Evolutionary conservation across 768 basidiomycete species (phyloP).

Genomic region (Filobasidium floriforme): DNA sequence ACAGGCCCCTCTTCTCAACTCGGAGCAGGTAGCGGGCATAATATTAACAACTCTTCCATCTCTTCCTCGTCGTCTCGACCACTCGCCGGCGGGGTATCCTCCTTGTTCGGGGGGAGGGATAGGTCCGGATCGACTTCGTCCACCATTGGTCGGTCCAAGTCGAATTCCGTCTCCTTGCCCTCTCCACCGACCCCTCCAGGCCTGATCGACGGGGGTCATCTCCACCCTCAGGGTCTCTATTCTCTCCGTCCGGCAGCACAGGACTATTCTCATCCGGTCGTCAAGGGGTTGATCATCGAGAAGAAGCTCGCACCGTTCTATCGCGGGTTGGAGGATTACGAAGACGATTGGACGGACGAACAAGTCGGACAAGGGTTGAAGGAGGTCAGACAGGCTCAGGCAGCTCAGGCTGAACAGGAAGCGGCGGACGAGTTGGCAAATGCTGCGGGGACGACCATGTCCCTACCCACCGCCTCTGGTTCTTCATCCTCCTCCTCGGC

Average conservation of each 20-base stretch:
- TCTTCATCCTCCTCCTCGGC: background rate
- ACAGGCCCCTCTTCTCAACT: background rate
- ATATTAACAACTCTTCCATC: background rate
- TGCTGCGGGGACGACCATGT: background rate
- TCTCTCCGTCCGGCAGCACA: conserved; percentile 43
- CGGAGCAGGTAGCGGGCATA: background rate
- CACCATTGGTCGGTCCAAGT: background rate
- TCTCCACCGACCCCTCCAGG: conserved; percentile 37
- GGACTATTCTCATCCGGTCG: conserved; percentile 84
- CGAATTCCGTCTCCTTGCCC: background rate
- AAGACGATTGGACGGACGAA: conserved; percentile 79
- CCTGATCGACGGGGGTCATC: conserved; percentile 39
- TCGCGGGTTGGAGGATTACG: conserved; percentile 87
- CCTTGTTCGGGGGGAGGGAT: conserved; percentile 3
- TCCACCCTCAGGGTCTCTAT: conserved; percentile 41
- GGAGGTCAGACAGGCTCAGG: conserved; percentile 52
- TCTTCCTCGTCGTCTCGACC: conserved; percentile 1
- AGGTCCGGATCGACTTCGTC: background rate
- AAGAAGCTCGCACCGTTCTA: conserved; percentile 92
- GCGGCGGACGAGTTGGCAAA: background rate
- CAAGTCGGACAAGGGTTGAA: conserved; percentile 74
- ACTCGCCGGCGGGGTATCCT: background rate
- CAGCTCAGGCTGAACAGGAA: background rate
- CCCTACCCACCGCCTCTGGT: background rate
- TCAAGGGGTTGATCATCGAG: conserved; percentile 78